phyloP scores from a whole-genome alignment of 306 rosid genomes.

The Cicer cuneatum region DNA sequence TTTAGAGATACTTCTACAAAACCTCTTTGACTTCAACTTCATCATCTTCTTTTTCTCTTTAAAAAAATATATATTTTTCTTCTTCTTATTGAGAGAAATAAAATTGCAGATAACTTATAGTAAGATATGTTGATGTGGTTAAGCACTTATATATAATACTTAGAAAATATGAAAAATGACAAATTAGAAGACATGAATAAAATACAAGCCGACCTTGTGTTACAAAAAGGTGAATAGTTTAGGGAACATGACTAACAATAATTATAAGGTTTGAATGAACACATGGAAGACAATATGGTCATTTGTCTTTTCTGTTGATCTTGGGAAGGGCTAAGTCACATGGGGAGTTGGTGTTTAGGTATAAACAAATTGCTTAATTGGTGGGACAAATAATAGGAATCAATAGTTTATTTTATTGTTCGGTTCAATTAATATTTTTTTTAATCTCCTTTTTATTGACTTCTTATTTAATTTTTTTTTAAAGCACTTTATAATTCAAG shows the following conservation, averaged over 20 bases:
- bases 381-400: slow-evolving; percentile 56
- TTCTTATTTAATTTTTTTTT: too few relatives aligned
- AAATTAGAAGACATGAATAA: slow-evolving; percentile 39
- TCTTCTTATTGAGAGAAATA: slow-evolving; percentile 9
- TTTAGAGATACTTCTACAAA: slow-evolving; percentile 71
- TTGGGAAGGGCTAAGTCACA: slow-evolving; percentile 66
- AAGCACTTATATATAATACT: slow-evolving; percentile 59
- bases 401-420: slow-evolving; percentile 26
- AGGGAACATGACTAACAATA: slow-evolving; percentile 35
- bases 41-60: slow-evolving; percentile 53
- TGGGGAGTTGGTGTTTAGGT: slow-evolving; percentile 62
- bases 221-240: slow-evolving; percentile 39
- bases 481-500: too few relatives aligned
- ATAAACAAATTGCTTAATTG: slow-evolving; percentile 66
- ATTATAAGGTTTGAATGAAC: slow-evolving; percentile 35
- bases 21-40: slow-evolving; percentile 81
- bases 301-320: slow-evolving; percentile 47
- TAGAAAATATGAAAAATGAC: slow-evolving; percentile 24
- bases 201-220: slow-evolving; percentile 53
- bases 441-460: background rate
- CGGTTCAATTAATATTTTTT: slow-evolving; percentile 39
- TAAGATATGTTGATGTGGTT: slow-evolving; percentile 35
- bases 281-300: slow-evolving; percentile 51
- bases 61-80: background rate
- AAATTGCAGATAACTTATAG: background rate